phyloP scores from a whole-genome alignment of 2,329 filamentous ascomycete genomes.

The Alternaria sp. region DNA sequence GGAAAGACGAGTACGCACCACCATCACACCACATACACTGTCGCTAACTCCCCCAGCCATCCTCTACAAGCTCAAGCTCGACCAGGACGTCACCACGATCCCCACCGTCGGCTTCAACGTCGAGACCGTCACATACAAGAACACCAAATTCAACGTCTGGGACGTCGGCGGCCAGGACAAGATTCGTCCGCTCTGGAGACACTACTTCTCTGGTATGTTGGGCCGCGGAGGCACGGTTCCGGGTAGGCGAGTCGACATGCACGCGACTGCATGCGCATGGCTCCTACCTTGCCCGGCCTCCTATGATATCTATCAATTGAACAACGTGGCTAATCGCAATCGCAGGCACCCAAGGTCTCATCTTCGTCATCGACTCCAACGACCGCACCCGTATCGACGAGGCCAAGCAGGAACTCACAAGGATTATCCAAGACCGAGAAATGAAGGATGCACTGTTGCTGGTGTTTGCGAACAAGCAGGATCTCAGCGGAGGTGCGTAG shows the following conservation, averaged over 20 bases:
- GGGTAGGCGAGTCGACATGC: conserved; percentile 40
- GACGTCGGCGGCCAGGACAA: conserved; percentile 99
- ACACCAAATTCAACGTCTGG: conserved; percentile 99
- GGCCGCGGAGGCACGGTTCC: conserved; percentile 27
- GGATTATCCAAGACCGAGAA: conserved; percentile 99
- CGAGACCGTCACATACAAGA: conserved; percentile 99
- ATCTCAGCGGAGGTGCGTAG: conserved; percentile 81
- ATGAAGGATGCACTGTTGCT: conserved; percentile 95
- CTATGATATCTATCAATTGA: neutral
- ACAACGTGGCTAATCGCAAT: conserved; percentile 6
- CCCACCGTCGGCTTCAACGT: conserved; percentile 99
- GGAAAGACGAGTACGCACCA: conserved; percentile 80
- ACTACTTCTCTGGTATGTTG: conserved; percentile 88
- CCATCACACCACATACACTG: neutral
- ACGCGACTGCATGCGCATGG: conserved; percentile 17
- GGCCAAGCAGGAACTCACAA: conserved; percentile 93
- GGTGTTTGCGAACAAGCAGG: conserved; percentile 99
- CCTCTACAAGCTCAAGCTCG: conserved; percentile 99
- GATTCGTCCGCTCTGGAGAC: conserved; percentile 98
- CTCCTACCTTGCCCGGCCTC: neutral
- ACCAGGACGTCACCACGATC: conserved; percentile 98
- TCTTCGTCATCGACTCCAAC: conserved; percentile 99
- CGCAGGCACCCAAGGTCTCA: conserved; percentile 90
- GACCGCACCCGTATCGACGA: conserved; percentile 98
- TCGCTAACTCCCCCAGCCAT: conserved; percentile 64